Conservation (phyloP, 225 moss, liverwort and hornwort genomes). For the Sphagnum contortum region DNA sequence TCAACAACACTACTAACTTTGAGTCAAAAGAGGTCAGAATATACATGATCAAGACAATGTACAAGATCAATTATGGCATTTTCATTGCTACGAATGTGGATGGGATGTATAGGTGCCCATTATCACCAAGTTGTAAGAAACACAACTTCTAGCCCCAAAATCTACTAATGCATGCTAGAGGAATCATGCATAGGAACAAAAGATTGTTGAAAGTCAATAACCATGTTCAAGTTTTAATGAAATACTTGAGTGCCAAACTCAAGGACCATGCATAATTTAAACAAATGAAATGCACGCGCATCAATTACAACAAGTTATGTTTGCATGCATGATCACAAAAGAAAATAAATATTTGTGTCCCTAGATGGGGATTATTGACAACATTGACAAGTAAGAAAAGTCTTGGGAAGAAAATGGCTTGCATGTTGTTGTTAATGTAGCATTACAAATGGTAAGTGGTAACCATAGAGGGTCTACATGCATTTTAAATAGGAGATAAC, state of each 20-base stretch:
- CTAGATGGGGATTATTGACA: slow-evolving; percentile 71
- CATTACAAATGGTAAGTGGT: background rate
- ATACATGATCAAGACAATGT: slow-evolving; percentile 8
- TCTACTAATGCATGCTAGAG: slow-evolving; percentile 40
- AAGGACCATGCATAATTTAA: slow-evolving; percentile 29
- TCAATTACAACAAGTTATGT: slow-evolving; percentile 34
- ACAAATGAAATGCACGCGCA: slow-evolving; percentile 22
- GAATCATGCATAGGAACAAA: slow-evolving; percentile 30
- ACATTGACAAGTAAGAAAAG: slow-evolving; percentile 47
- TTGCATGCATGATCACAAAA: slow-evolving; percentile 17
- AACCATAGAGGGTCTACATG: too few relatives aligned
- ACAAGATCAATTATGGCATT: slow-evolving; percentile 8
- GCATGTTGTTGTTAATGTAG: slow-evolving; percentile 39
- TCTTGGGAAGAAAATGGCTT: slow-evolving; percentile 18
- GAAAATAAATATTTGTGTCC: slow-evolving; percentile 41
- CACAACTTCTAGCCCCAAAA: slow-evolving; percentile 51
- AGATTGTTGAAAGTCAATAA: slow-evolving; percentile 31
- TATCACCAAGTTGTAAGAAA: slow-evolving; percentile 52
- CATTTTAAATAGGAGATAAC: too few relatives aligned
- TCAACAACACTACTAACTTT: slow-evolving; percentile 17
- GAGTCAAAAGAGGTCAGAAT: slow-evolving; percentile 28
- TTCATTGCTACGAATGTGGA: slow-evolving; percentile 28
- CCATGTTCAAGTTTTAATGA: slow-evolving; percentile 24
- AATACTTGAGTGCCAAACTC: slow-evolving; percentile 22
- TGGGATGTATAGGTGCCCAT: slow-evolving; percentile 32